Percentiles rank a stretch among this genome's conserved stretches.
phyloP scores from a whole-genome alignment of 208 protist species.

The Wallacemonas sp. region DNA sequence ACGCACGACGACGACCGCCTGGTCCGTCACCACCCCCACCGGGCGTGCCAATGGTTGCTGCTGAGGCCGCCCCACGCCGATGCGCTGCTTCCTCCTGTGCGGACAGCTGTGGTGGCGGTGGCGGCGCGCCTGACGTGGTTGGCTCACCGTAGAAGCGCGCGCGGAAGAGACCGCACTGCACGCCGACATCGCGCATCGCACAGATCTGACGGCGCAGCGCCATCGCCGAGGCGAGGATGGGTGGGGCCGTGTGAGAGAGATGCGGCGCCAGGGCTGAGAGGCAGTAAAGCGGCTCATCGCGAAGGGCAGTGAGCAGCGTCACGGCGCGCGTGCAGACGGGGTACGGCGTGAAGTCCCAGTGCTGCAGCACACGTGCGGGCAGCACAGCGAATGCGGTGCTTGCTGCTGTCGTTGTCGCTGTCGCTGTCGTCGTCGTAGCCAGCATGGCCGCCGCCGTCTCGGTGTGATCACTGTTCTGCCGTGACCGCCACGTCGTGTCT shows the following conservation, averaged over 20 bases:
- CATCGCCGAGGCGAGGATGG: conserved; percentile 18
- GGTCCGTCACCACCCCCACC: too few species aligned
- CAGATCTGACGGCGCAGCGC: conserved; percentile 33
- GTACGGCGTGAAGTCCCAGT: conserved; percentile 41
- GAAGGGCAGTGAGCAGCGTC: conserved; percentile 29
- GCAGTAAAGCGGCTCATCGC: conserved; percentile 31
- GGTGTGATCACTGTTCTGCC: too few species aligned
- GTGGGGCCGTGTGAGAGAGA: conserved; percentile 19
- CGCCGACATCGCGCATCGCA: conserved; percentile 29
- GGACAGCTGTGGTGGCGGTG: not conserved
- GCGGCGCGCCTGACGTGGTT: too few species aligned
- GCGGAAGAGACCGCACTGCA: conserved; percentile 29
- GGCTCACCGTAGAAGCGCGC: conserved; percentile 29
- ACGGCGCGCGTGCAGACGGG: conserved; percentile 32
- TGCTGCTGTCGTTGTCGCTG: not conserved
- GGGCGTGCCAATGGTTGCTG: too few species aligned
- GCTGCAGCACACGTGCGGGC: conserved; percentile 34
- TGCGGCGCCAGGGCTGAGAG: conserved; percentile 33
- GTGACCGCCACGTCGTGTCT: too few species aligned
- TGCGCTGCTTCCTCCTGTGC: too few species aligned
- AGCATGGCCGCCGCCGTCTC: not conserved
- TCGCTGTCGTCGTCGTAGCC: too few species aligned
- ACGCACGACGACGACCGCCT: not conserved
- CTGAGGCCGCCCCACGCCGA: too few species aligned
- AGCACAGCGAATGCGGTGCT: conserved; percentile 16